Conservation (phyloP, 441 rosid genomes). For the Francoa sonchifolia region DNA sequence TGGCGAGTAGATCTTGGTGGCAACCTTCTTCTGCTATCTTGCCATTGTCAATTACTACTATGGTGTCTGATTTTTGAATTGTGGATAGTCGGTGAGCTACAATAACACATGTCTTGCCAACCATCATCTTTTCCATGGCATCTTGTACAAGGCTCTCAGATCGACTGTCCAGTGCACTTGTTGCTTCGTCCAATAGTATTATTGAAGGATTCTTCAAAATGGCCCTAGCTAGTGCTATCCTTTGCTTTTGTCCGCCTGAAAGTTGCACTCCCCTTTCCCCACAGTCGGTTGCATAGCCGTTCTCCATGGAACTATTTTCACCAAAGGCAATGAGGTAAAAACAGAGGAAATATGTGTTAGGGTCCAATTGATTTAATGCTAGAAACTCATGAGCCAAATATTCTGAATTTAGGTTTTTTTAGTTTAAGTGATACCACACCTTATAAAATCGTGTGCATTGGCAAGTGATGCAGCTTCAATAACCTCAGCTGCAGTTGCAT, state of each 20-base stretch:
- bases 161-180: slow-evolving; percentile 10
- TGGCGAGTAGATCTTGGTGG: too few species aligned
- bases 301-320: slow-evolving; percentile 4
- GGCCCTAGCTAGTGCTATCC: slow-evolving; percentile 14
- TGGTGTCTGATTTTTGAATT: neutral
- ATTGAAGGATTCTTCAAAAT: slow-evolving; percentile 14
- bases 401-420: neutral
- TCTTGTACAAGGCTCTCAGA: neutral
- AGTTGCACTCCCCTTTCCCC: slow-evolving; percentile 15
- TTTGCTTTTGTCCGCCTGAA: slow-evolving; percentile 16
- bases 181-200: slow-evolving; percentile 14
- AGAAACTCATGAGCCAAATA: neutral
- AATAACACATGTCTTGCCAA: neutral
- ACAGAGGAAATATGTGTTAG: too few species aligned
- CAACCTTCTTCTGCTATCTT: neutral
- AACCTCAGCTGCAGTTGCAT: slow-evolving; percentile 7
- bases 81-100: neutral
- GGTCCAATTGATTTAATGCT: too few species aligned
- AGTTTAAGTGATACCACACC: neutral
- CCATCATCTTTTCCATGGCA: neutral
- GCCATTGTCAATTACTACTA: neutral
- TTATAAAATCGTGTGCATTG: slow-evolving; percentile 12
- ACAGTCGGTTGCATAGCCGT: slow-evolving; percentile 12
- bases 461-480: slow-evolving; percentile 11
- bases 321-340: neutral